A percentile compares a stretch with the other conserved stretches of the same genome.
Conservation (phyloP, 1,284 basidiomycete species). For the Cystobasidium sp. region DNA sequence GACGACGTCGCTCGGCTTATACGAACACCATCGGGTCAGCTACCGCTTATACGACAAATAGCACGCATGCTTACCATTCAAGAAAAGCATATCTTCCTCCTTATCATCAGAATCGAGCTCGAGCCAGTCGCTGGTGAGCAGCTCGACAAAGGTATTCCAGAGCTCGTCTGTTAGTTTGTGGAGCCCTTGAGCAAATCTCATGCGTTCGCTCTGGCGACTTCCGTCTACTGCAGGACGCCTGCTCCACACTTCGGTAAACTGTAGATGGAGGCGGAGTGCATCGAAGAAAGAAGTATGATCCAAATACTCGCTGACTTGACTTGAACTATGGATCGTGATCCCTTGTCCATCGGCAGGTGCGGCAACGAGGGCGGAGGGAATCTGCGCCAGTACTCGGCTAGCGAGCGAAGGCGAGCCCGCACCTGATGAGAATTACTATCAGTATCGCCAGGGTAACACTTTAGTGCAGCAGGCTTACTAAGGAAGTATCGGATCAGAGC, state of each 20-base stretch:
- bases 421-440: slow-evolving; percentile 59
- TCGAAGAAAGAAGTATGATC: slow-evolving; percentile 60
- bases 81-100: slow-evolving; percentile 12
- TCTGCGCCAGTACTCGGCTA: slow-evolving; percentile 66
- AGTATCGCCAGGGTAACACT: not conserved
- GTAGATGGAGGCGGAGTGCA: slow-evolving; percentile 47
- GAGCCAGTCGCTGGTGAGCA: slow-evolving; percentile 77
- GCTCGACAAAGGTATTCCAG: slow-evolving; percentile 65
- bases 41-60: not conserved
- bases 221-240: slow-evolving; percentile 28
- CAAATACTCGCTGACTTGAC: slow-evolving; percentile 51
- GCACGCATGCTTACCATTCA: slow-evolving; percentile 25
- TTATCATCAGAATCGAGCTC: slow-evolving; percentile 60
- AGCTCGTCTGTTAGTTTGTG: slow-evolving; percentile 22
- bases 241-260: slow-evolving; percentile 50
- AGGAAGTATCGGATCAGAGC: slow-evolving; percentile 85
- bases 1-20: slow-evolving; percentile 65
- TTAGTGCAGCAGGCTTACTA: slow-evolving; percentile 61
- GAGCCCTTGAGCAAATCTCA: slow-evolving; percentile 19
- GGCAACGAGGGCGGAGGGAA: slow-evolving; percentile 69
- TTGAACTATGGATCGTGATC: slow-evolving; percentile 53
- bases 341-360: slow-evolving; percentile 54
- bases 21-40: not conserved
- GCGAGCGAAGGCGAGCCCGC: slow-evolving; percentile 75
- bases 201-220: slow-evolving; percentile 4